A percentile compares a stretch with the other conserved stretches of the same genome.
Evolutionary conservation across 306 rosid species (phyloP).

Genomic region (Arachis hypogaea): DNA sequence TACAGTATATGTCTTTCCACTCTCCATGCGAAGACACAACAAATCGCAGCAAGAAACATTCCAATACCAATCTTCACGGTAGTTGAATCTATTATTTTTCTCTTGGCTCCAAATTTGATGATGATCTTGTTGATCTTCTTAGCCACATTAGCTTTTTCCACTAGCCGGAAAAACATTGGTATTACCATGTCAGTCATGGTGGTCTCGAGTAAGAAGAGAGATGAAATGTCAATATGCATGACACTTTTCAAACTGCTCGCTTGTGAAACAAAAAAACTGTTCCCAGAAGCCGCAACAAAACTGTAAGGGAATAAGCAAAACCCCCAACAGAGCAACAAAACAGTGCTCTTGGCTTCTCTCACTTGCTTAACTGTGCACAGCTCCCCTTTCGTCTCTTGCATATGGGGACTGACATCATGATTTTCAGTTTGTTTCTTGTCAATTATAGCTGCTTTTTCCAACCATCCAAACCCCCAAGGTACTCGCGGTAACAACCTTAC

Average conservation of each 20-base stretch:
- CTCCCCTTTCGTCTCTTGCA: neutral
- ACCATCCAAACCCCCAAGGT: neutral
- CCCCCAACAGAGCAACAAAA: neutral
- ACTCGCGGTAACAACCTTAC: neutral
- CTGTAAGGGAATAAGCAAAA: neutral
- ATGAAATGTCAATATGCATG: neutral
- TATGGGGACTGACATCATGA: neutral
- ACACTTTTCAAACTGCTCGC: neutral
- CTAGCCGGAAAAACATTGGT: too few species aligned
- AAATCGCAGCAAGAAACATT: constrained; percentile 13
- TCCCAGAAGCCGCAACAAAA: neutral
- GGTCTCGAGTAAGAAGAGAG: neutral
- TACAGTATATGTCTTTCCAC: neutral
- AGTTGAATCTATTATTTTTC: too few species aligned
- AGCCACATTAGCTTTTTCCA: too few species aligned
- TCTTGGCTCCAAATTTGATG: too few species aligned
- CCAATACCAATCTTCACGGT: constrained; percentile 10
- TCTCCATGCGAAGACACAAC: neutral
- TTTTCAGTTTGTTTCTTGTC: neutral
- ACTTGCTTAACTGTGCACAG: neutral
- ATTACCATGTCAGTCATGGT: neutral
- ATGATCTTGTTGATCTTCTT: too few species aligned
- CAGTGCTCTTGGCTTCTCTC: neutral
- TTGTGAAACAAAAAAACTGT: constrained; percentile 14
- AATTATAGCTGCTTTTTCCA: constrained; percentile 17